Base-by-base conservation (phyloP, 371 early-diverging fungal species). In the Sporodiniella umbellata region DNA sequence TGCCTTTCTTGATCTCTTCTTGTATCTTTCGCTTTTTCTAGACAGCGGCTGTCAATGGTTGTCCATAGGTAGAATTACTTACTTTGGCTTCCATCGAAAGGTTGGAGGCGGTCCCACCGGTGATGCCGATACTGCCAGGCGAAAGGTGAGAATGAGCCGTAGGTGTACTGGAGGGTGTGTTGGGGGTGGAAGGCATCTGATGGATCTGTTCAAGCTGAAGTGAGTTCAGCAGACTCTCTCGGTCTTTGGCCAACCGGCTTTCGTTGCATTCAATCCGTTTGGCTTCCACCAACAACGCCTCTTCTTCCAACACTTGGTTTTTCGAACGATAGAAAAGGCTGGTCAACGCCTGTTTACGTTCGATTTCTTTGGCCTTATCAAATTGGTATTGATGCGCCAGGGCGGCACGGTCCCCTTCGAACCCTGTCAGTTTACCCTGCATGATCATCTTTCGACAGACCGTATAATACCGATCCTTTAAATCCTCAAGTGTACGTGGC, bases 251-350 rank as follows among this genome's bases (percentile, higher is more conserved):
- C 42, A 93, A 74, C 51, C 75, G 69, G 15, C 75, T 75, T 65
- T 94, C 90, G 47, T 86, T 87, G 33, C 79, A 78, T 51, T 93
- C 92, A 33, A 93, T 84, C 28, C 87, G 77, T 12, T 84, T 79
- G 3, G 90, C 85, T 63, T 93, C 92, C 25, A 83, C 48, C 26
- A 85, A 78, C 17, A 95, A 62, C 12, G 79, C 73, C 52, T 88
- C 90, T 54, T 94, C 95, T 58, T 94, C 93, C 67, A 88, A 81
- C 19, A 92, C 82, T 56, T 93, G 84, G 45, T 90, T 93, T 14
- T 78, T 70, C 8, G 89, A 83, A 18, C 95, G 81, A 17, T 59
- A 70, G 51, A 85, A 87, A 31, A 96, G 62, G 11, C 70, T 66
- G 18, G 77, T 80, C 7, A 95, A 74, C 14, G 88, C 83, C 56